Evolutionary conservation across 768 basidiomycete genomes (phyloP), one percentile per base, ranked within the genome.

Genomic region (Tubosaeta sp.): DNA sequence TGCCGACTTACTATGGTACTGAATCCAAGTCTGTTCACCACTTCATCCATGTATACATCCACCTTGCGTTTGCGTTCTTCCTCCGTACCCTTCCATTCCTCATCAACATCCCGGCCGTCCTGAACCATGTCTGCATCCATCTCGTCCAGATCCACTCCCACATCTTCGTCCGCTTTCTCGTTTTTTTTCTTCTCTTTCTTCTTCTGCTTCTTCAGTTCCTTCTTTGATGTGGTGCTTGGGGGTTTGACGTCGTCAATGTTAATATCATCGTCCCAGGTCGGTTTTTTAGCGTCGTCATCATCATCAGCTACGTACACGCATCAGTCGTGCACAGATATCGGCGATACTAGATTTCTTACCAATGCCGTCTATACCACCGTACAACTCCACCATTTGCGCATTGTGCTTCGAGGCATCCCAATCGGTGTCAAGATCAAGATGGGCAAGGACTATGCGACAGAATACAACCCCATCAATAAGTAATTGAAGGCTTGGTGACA

Each of bases 401-500:
- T 96, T 93, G 62, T 96, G 90, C 49, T 81, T 80, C 11, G 77
- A 82, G 12, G 91, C 87, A 60, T 97, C 92, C 87, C 91, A 98
- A 40, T 97, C 94, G 1, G 83, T 90, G 11, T 98, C 94, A 6
- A 99, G 71, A 59, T 95, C 91, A 4, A 95, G 74, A 36, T 79
- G 80, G 46, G 77, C 71, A 45, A 93, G 67, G 3, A 81, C 89
- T 83, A 58, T 50, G 51, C 16, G 49, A 44, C 13, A 27, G 25
- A 43, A 41, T 16, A 16, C 31, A 38, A 4, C 9, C 42, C n/a
- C n/a, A n/a, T n/a, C n/a, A n/a, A n/a, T n/a, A 11, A 9, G 4
- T 11, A 39, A 12, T 13, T 21, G 29, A 27, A 27, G 25, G 4
- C 25, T 12, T 1, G 31, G 46, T 52, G 31, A 14, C 25, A 35